Conservation (phyloP, 192 early-diverging fungal species). For the Glomus cerebriforme region DNA sequence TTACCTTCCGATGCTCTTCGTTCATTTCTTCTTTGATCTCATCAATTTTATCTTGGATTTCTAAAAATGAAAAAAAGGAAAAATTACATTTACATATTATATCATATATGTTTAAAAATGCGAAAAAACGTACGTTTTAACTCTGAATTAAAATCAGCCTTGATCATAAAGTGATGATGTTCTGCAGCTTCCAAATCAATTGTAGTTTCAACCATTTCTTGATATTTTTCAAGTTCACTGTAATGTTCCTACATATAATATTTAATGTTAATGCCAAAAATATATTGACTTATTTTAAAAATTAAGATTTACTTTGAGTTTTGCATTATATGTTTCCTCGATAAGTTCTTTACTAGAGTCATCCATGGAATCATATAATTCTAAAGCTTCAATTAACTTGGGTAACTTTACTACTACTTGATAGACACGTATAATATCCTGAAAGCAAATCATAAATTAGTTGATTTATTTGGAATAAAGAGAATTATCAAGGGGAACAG, state of each 20-base stretch:
- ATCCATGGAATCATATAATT: slow-evolving; percentile 45
- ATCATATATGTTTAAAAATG: slow-evolving; percentile 21
- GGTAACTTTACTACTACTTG: slow-evolving; percentile 80
- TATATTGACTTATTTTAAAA: neutral
- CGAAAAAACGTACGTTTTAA: slow-evolving; percentile 57
- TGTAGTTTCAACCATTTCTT: slow-evolving; percentile 86
- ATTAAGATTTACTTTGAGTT: slow-evolving; percentile 45
- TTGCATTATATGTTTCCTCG: slow-evolving; percentile 51
- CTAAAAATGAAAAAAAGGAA: slow-evolving; percentile 36
- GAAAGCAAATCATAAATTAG: neutral
- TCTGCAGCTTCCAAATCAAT: slow-evolving; percentile 86
- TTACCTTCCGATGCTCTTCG: slow-evolving; percentile 61
- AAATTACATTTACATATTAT: too few species aligned
- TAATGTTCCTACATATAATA: slow-evolving; percentile 43
- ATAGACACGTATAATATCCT: slow-evolving; percentile 89
- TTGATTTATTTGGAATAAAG: neutral
- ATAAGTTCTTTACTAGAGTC: slow-evolving; percentile 49
- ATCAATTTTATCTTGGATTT: slow-evolving; percentile 54
- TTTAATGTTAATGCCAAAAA: neutral
- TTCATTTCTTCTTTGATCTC: slow-evolving; percentile 54
- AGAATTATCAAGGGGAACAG: neutral
- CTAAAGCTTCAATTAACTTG: slow-evolving; percentile 58
- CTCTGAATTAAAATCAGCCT: slow-evolving; percentile 77
- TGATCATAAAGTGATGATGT: slow-evolving; percentile 85
- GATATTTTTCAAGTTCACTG: slow-evolving; percentile 63